A percentile compares a stretch with the other conserved stretches of the same genome.
Conservation (phyloP, 73 alveolate genomes). For the Tetrahymena borealis region DNA sequence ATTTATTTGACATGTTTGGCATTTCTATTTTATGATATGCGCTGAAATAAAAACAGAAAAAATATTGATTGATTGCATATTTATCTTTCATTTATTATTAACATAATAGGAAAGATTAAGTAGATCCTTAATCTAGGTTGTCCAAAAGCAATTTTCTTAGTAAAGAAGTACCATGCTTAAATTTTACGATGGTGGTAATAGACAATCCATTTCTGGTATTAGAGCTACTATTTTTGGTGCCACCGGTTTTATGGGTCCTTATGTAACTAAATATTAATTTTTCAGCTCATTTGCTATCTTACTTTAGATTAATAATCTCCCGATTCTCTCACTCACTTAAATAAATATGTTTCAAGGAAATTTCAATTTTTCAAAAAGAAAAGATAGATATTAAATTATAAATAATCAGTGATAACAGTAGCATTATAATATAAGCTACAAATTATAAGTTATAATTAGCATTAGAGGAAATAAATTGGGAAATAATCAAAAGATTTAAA, state of each 20-base stretch:
- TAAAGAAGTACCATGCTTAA: slow-evolving; percentile 17
- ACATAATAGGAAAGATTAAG: background rate
- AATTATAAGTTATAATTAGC: background rate
- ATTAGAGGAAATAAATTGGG: background rate
- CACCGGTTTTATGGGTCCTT: slow-evolving; percentile 30
- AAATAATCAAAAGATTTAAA: background rate
- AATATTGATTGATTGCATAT: background rate
- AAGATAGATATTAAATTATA: too few relatives aligned
- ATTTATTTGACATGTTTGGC: background rate
- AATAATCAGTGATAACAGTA: too few relatives aligned
- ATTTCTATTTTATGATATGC: background rate
- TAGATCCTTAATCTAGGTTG: background rate
- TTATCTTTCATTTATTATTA: background rate
- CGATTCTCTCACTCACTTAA: background rate
- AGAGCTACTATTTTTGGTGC: slow-evolving; percentile 45
- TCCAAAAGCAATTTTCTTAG: background rate
- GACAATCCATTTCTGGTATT: slow-evolving; percentile 23
- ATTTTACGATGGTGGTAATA: slow-evolving; percentile 29
- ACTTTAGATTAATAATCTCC: background rate
- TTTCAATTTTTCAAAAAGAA: too few relatives aligned
- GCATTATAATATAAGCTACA: too few relatives aligned
- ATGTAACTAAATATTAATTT: background rate
- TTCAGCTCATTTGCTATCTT: background rate
- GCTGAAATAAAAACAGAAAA: background rate
- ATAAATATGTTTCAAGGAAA: background rate